phyloP scores from a whole-genome alignment of 768 basidiomycete species.

The Daedaleopsis sinensis region DNA sequence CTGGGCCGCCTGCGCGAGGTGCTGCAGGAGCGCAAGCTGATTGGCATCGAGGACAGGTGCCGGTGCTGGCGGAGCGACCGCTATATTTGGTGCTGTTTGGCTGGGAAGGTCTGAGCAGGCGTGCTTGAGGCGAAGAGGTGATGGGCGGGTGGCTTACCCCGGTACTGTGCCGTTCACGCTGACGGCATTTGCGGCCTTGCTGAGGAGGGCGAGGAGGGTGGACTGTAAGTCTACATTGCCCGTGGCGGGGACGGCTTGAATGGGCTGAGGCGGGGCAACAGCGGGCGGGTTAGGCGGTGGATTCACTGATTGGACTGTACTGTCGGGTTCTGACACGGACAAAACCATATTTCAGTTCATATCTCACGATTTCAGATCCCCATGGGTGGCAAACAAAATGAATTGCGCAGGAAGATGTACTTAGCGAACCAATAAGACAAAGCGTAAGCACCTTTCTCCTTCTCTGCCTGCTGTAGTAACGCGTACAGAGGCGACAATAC shows the following conservation, averaged over 20 bases:
- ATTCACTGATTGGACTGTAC: conserved; percentile 25
- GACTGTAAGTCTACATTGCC: conserved; percentile 54
- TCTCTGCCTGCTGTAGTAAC: conserved; percentile 59
- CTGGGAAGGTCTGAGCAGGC: conserved; percentile 35
- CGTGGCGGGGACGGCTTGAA: conserved; percentile 31
- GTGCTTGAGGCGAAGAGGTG: background rate
- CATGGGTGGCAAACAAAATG: conserved; percentile 53
- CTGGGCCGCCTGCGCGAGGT: conserved; percentile 66
- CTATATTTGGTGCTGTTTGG: conserved; percentile 62
- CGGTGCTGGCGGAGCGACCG: conserved; percentile 32
- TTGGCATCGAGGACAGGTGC: conserved; percentile 46
- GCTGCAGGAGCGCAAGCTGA: conserved; percentile 76
- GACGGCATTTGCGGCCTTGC: conserved; percentile 59
- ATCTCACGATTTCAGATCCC: conserved; percentile 54
- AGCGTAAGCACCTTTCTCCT: conserved; percentile 85
- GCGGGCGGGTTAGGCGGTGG: conserved; percentile 23
- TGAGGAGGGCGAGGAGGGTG: conserved; percentile 68
- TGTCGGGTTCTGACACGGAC: conserved; percentile 58
- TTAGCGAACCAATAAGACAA: conserved; percentile 73
- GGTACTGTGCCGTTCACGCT: conserved; percentile 28
- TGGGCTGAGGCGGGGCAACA: conserved; percentile 21
- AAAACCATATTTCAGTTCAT: conserved; percentile 68
- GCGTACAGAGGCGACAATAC: conserved; percentile 75
- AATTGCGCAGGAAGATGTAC: conserved; percentile 74
- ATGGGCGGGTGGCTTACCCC: conserved; percentile 40